Conservation (phyloP, 352 stramenopile species). For the Phytopythium sindhum region DNA sequence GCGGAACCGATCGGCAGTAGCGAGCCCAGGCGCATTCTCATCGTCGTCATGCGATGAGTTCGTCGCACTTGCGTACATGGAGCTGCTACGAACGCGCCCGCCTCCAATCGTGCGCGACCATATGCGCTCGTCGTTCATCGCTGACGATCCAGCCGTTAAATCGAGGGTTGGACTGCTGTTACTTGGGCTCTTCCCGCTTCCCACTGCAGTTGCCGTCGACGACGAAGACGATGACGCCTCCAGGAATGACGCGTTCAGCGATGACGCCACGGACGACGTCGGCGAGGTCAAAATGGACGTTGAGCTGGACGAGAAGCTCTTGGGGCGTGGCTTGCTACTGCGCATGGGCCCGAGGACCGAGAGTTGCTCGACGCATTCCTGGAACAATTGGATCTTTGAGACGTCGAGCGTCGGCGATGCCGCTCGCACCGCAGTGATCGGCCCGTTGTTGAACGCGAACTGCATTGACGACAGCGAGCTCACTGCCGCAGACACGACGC, state of each 20-base stretch:
- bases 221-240: conserved; percentile 16
- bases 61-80: background rate
- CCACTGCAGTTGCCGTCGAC: background rate
- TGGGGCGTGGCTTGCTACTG: conserved; percentile 25
- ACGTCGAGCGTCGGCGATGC: conserved; percentile 53
- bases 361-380: conserved; percentile 37
- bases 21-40: background rate
- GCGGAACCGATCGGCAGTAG: conserved; percentile 3
- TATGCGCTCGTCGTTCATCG: conserved; percentile 1
- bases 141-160: background rate
- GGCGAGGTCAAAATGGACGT: conserved; percentile 64
- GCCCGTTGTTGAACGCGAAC: conserved; percentile 14
- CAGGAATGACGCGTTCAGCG: conserved; percentile 56
- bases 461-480: conserved; percentile 21
- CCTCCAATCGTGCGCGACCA: conserved; percentile 3
- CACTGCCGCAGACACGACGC: conserved; percentile 43
- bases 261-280: conserved; percentile 62
- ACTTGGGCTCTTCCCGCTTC: conserved; percentile 8
- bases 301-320: conserved; percentile 64
- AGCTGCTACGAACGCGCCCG: background rate
- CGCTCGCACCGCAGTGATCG: conserved; percentile 44
- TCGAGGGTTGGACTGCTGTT: conserved; percentile 1
- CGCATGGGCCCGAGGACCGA: conserved; percentile 7
- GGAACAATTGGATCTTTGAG: conserved; percentile 61
- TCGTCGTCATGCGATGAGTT: background rate